These are phyloP conservation scores for Ceratocystis albifundus DNA, from an alignment of 2,329 filamentous ascomycete species.

Conservation along the genomic window DNA sequence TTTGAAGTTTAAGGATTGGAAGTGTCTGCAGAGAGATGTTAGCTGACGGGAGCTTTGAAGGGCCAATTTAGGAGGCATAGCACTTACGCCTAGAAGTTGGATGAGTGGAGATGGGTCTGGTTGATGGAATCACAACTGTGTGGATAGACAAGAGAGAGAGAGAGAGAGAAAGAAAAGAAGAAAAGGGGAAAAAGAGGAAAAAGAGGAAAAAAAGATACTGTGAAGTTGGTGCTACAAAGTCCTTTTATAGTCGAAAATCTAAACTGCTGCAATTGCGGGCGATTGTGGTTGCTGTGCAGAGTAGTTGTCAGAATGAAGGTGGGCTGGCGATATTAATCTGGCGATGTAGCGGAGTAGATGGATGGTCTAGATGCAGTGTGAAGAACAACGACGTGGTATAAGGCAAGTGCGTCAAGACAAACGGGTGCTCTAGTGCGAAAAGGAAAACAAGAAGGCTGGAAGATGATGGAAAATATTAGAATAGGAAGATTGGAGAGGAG, in stretches of 20 bases:
- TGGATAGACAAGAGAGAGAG: neutral
- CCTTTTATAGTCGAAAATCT: conserved; percentile 4
- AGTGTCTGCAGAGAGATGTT: neutral
- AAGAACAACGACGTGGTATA: neutral
- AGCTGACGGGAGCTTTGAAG: neutral
- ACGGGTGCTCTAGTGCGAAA: conserved; percentile 10
- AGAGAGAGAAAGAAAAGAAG: no score
- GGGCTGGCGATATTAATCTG: neutral
- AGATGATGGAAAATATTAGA: conserved; percentile 5
- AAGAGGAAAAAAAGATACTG: neutral
- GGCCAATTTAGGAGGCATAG: neutral
- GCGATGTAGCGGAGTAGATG: neutral
- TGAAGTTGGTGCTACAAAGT: neutral
- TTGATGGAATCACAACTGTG: neutral
- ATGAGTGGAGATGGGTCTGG: neutral
- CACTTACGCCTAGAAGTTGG: neutral
- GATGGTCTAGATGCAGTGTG: neutral
- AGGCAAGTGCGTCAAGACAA: neutral
- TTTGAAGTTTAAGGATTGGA: conserved; percentile 26
- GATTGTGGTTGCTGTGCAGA: conserved; percentile 1
- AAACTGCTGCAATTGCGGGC: neutral
- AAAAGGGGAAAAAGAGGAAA: no score
- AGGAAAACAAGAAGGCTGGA: conserved; percentile 8
- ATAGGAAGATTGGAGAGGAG: neutral
- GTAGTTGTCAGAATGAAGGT: neutral